A percentile compares a stretch with the other conserved stretches of the same genome.
Evolutionary conservation across 345 rosid species (phyloP).

Genomic region (Ceriops zippeliana): DNA sequence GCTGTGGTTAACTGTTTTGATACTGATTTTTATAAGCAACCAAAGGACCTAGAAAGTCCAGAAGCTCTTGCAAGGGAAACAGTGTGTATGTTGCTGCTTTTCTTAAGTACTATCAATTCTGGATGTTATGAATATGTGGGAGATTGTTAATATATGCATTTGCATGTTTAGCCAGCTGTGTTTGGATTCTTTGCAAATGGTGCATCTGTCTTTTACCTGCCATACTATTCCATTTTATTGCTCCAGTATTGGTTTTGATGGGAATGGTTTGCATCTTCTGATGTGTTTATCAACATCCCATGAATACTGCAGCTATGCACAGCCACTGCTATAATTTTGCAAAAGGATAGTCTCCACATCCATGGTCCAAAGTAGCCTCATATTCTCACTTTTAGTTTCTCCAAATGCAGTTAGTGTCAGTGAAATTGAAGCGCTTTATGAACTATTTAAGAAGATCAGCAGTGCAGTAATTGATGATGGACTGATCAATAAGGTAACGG

Average conservation of each 20-base stretch:
- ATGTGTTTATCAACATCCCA: no score
- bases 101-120: slow-evolving; percentile 12
- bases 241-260: no score
- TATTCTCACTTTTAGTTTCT: slow-evolving; percentile 6
- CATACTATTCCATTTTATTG: no score
- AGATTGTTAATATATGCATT: neutral
- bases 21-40: slow-evolving; percentile 21
- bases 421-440: slow-evolving; percentile 27
- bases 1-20: slow-evolving; percentile 20
- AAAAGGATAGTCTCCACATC: neutral
- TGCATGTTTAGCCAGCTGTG: no score
- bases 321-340: neutral
- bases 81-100: slow-evolving; percentile 21
- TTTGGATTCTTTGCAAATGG: no score
- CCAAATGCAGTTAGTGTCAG: slow-evolving; percentile 27
- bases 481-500: slow-evolving; percentile 22
- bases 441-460: slow-evolving; percentile 30
- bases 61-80: slow-evolving; percentile 24
- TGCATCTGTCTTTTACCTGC: no score
- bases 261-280: no score
- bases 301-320: no score
- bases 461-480: slow-evolving; percentile 30
- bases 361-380: neutral
- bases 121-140: slow-evolving; percentile 1
- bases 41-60: slow-evolving; percentile 19